Conservation (phyloP, 1,284 basidiomycete genomes). For the Ceratorhiza oryzae-sativae region DNA sequence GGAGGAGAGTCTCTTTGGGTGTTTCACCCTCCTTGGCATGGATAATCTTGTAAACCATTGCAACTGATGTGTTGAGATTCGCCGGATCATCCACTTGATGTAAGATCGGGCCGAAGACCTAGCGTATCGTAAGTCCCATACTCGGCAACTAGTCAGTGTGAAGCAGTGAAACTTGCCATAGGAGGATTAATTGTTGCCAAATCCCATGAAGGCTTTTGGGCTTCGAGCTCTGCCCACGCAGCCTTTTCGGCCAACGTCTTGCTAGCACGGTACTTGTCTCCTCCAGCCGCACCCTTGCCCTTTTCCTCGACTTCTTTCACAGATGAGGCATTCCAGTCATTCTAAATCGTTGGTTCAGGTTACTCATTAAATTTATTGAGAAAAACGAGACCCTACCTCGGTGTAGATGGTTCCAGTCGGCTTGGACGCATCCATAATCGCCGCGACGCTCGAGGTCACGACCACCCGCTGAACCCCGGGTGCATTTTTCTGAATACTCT, state of each 20-base stretch:
- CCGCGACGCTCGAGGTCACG: slow-evolving; percentile 42
- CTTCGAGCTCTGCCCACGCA: slow-evolving; percentile 56
- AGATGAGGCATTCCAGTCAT: slow-evolving; percentile 37
- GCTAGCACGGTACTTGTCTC: slow-evolving; percentile 44
- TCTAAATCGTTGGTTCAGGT: not conserved
- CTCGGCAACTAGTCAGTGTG: too few relatives aligned
- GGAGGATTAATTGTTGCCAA: slow-evolving; percentile 56
- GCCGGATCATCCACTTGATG: slow-evolving; percentile 19
- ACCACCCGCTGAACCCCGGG: slow-evolving; percentile 42
- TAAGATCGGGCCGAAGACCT: slow-evolving; percentile 52
- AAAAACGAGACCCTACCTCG: not conserved
- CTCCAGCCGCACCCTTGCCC: slow-evolving; percentile 20
- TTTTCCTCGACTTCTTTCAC: slow-evolving; percentile 28
- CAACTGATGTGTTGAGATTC: slow-evolving; percentile 11
- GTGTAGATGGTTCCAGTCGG: slow-evolving; percentile 29
- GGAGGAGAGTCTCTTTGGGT: slow-evolving; percentile 9
- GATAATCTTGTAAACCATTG: slow-evolving; percentile 35
- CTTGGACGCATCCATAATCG: slow-evolving; percentile 39
- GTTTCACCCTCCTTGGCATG: slow-evolving; percentile 28
- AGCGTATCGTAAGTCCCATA: not conserved
- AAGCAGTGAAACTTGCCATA: slow-evolving; percentile 48
- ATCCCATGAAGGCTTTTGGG: slow-evolving; percentile 56
- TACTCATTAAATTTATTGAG: too few relatives aligned
- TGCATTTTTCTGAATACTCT: slow-evolving; percentile 46
- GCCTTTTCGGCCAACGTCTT: slow-evolving; percentile 61